Conservation (phyloP, 2,329 filamentous ascomycete species). For the Ceratocystis eucalypticola region DNA sequence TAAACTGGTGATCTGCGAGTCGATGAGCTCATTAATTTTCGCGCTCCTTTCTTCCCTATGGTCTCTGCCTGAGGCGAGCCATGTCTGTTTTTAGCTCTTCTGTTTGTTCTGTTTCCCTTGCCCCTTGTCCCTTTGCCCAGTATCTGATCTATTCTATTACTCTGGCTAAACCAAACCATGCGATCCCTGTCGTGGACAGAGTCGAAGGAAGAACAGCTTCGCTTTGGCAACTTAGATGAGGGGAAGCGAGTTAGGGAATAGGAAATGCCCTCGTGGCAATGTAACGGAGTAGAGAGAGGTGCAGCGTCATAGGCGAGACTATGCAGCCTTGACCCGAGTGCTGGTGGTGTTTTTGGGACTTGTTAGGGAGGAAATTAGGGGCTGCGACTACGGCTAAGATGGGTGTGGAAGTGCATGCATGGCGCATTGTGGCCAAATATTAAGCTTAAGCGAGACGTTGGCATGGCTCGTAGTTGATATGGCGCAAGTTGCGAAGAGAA, state of each 20-base stretch:
- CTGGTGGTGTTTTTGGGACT: background rate
- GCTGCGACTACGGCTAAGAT: background rate
- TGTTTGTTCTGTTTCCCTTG: background rate
- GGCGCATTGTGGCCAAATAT: background rate
- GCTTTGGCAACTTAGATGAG: background rate
- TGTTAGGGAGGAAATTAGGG: background rate
- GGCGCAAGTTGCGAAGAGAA: background rate
- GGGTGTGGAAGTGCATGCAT: background rate
- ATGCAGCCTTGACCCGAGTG: background rate
- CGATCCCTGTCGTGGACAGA: background rate
- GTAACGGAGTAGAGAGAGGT: background rate
- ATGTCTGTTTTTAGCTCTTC: background rate
- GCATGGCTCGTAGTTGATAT: background rate
- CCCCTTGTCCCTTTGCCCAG: background rate
- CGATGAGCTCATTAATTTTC: background rate
- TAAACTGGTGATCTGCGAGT: background rate
- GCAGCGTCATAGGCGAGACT: background rate
- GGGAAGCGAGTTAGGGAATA: background rate
- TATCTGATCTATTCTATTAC: background rate
- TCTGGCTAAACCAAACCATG: background rate
- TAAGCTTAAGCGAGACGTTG: conserved; percentile 2
- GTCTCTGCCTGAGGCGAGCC: background rate
- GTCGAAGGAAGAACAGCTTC: background rate
- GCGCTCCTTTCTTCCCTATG: background rate
- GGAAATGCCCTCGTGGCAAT: background rate